phyloP scores from a whole-genome alignment of 2,329 filamentous ascomycete genomes.

The Pseudogymnoascus sp. region DNA sequence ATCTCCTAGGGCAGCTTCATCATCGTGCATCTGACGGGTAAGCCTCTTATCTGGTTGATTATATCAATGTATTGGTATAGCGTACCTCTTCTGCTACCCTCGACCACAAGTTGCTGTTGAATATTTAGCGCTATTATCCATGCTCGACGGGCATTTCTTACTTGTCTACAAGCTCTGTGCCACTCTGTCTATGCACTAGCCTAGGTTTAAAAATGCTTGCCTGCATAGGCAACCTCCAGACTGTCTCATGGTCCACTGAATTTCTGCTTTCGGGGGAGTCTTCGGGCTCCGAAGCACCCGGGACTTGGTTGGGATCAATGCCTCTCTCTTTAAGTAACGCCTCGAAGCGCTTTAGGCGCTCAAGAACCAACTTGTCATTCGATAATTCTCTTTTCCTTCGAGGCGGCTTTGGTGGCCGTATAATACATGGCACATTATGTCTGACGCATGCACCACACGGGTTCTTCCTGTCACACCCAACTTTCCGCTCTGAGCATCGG shows the following conservation, averaged over 20 bases:
- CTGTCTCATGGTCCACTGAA: slow-evolving; percentile 7
- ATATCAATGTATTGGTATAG: slow-evolving; percentile 2
- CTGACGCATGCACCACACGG: slow-evolving; percentile 40
- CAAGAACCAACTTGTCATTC: slow-evolving; percentile 11
- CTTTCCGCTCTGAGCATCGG: slow-evolving; percentile 27
- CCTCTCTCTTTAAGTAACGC: slow-evolving; percentile 17
- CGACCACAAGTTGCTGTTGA: slow-evolving; percentile 23
- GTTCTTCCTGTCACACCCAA: slow-evolving; percentile 34
- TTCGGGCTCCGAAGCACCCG: slow-evolving; percentile 12
- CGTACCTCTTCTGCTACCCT: slow-evolving; percentile 25
- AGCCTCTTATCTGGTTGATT: slow-evolving; percentile 9
- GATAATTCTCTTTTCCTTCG: slow-evolving; percentile 10
- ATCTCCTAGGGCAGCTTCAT: slow-evolving; percentile 18
- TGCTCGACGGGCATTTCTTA: slow-evolving; percentile 14
- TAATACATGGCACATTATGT: slow-evolving; percentile 12
- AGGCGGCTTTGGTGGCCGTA: slow-evolving; percentile 10
- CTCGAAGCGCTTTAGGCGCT: slow-evolving; percentile 17
- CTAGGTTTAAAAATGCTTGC: slow-evolving; percentile 14
- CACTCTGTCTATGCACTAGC: slow-evolving; percentile 18
- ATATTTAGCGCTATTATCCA: slow-evolving; percentile 15
- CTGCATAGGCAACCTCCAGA: slow-evolving; percentile 12
- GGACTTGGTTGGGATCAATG: slow-evolving; percentile 17
- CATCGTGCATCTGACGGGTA: slow-evolving; percentile 23
- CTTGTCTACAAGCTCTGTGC: slow-evolving; percentile 22
- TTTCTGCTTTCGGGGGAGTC: neutral